phyloP scores from a whole-genome alignment of 352 stramenopile species.

The Globisporangium heterothallicum region DNA sequence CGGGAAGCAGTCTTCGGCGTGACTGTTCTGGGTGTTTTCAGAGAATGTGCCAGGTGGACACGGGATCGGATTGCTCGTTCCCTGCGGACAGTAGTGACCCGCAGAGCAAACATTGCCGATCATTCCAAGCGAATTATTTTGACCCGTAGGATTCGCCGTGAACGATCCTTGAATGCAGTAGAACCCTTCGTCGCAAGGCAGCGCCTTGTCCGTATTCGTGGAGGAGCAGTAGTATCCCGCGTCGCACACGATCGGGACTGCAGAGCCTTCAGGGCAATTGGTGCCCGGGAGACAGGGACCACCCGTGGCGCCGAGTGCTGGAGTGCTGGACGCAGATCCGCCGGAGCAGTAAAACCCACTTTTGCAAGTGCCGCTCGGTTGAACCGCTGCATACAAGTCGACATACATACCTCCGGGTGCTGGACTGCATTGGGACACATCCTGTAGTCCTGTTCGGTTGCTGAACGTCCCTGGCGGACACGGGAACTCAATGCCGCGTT shows the following conservation, averaged over 20 bases:
- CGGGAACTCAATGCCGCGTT: constrained; percentile 40
- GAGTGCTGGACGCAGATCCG: constrained; percentile 51
- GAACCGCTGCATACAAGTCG: constrained; percentile 35
- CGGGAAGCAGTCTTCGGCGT: constrained; percentile 54
- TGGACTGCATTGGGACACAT: constrained; percentile 46
- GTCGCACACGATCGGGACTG: constrained; percentile 74
- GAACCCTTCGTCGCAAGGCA: constrained; percentile 75
- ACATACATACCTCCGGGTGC: constrained; percentile 67
- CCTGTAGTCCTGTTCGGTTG: constrained; percentile 39
- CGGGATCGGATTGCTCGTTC: constrained; percentile 75
- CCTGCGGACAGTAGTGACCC: constrained; percentile 75
- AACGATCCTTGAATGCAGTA: constrained; percentile 87
- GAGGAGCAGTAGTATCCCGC: constrained; percentile 77
- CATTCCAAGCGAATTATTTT: constrained; percentile 62
- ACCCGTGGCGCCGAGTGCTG: constrained; percentile 29
- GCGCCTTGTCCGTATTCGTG: constrained; percentile 59
- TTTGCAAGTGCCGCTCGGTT: constrained; percentile 52
- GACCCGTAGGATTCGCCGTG: constrained; percentile 60
- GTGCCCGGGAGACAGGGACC: constrained; percentile 75
- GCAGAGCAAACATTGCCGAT: constrained; percentile 68
- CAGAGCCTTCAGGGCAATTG: constrained; percentile 85
- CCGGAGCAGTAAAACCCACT: constrained; percentile 83
- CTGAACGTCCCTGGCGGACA: constrained; percentile 81
- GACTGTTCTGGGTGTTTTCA: constrained; percentile 50
- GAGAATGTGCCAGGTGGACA: constrained; percentile 75